phyloP scores from a whole-genome alignment of 2,329 filamentous ascomycete genomes.

The Microdochium nivale region DNA sequence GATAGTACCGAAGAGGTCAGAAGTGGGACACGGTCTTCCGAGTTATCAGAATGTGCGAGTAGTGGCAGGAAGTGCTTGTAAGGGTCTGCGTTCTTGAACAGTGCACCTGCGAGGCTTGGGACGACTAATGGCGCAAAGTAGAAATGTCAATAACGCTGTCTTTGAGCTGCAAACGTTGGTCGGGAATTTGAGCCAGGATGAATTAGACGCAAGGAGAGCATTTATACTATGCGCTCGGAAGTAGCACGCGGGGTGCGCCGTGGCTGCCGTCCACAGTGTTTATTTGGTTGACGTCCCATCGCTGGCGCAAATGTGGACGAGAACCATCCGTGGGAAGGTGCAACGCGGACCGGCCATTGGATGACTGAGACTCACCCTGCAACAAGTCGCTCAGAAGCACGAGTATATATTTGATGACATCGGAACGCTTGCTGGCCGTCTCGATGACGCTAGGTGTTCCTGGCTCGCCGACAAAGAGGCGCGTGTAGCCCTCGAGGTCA shows the following conservation, averaged over 20 bases:
- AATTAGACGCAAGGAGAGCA: no score
- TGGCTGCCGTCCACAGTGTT: no score
- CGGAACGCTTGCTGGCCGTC: constrained; percentile 72
- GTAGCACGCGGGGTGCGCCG: no score
- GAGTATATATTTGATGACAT: constrained; percentile 92
- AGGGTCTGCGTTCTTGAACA: constrained; percentile 68
- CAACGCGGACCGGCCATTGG: background rate
- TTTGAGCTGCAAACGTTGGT: constrained; percentile 2
- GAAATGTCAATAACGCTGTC: background rate
- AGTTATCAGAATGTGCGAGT: constrained; percentile 66
- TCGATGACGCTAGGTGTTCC: constrained; percentile 69
- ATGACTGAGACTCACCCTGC: constrained; percentile 61
- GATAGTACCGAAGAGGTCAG: constrained; percentile 84
- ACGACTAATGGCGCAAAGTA: constrained; percentile 41
- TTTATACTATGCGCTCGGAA: no score
- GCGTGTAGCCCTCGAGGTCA: constrained; percentile 72
- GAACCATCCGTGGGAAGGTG: background rate
- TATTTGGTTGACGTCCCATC: no score
- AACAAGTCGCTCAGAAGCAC: constrained; percentile 83
- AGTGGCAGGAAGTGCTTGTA: constrained; percentile 80
- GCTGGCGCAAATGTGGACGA: background rate
- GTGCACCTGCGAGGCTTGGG: constrained; percentile 65
- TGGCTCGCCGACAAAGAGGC: constrained; percentile 68
- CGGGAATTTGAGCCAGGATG: constrained; percentile 1
- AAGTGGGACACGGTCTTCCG: constrained; percentile 75